These are phyloP conservation scores for Diaporthe amygdali DNA, from an alignment of 2,329 filamentous ascomycete species.

Conservation along the genomic window DNA sequence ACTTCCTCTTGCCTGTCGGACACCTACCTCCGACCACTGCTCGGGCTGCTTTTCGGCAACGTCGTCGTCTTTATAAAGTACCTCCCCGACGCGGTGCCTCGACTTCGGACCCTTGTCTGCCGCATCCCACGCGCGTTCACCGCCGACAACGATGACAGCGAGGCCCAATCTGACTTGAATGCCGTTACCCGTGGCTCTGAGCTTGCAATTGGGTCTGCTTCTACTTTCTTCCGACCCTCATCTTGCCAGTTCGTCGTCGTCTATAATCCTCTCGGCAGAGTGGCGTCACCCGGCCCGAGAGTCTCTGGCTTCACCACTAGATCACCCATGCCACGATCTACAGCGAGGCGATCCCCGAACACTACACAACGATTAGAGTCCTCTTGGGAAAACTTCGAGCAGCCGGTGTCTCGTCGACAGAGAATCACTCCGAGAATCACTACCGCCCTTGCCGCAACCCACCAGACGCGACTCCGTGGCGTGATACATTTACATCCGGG, in stretches of 20 bases:
- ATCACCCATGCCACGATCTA: neutral
- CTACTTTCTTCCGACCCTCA: neutral
- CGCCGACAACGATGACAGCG: conserved; percentile 9
- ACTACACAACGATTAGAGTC: too few relatives aligned
- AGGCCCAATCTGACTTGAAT: neutral
- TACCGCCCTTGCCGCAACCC: neutral
- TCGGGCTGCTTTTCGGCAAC: neutral
- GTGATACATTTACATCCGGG: neutral
- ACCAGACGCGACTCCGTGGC: conserved; percentile 5
- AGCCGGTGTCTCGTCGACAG: neutral
- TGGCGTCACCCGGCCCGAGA: neutral
- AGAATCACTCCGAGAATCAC: too few relatives aligned
- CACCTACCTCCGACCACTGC: neutral
- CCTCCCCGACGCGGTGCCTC: conserved; percentile 6
- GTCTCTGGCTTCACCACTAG: neutral
- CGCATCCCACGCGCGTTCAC: conserved; percentile 19
- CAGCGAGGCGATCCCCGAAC: neutral
- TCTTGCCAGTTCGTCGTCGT: neutral
- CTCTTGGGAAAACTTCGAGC: neutral
- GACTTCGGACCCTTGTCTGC: conserved; percentile 19
- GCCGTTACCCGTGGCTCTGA: neutral
- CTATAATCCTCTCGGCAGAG: neutral
- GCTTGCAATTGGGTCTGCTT: neutral
- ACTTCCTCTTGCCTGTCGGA: neutral
- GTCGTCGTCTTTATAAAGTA: neutral